Evolutionary conservation across 306 rosid species (phyloP).

Genomic region (Senna siamea): DNA sequence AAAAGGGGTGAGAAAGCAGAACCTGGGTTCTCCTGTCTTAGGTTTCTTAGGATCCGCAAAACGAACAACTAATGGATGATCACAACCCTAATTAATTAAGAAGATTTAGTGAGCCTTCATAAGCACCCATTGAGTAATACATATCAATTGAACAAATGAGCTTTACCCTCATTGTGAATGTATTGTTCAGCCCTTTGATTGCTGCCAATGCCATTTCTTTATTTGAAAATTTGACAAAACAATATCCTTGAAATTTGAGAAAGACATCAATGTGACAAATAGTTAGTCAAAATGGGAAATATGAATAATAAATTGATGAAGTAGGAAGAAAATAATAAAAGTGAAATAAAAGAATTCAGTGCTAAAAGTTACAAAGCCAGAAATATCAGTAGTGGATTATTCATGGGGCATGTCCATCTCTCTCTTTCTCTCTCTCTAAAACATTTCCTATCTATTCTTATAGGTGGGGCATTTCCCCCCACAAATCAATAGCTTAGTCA

Average conservation of each 20-base stretch:
- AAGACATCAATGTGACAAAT: constrained; percentile 33
- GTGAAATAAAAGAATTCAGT: constrained; percentile 18
- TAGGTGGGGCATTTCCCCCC: not conserved
- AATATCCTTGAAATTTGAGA: constrained; percentile 62
- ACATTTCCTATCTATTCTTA: not conserved
- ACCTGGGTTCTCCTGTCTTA: constrained; percentile 75
- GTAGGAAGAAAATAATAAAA: not conserved
- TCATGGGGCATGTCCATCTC: constrained; percentile 27
- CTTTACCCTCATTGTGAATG: constrained; percentile 75
- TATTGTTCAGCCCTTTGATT: constrained; percentile 75
- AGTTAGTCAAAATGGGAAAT: constrained; percentile 36
- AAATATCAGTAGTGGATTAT: constrained; percentile 4
- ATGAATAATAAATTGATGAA: constrained; percentile 32
- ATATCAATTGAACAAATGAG: constrained; percentile 32
- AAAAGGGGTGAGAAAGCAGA: constrained; percentile 35
- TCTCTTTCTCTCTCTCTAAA: not conserved
- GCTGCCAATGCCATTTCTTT: constrained; percentile 82
- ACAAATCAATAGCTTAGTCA: not conserved
- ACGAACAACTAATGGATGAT: constrained; percentile 82
- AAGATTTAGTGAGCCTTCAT: constrained; percentile 37
- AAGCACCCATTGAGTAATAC: constrained; percentile 23
- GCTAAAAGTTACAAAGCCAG: constrained; percentile 28
- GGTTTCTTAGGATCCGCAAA: constrained; percentile 92
- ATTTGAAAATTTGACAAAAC: constrained; percentile 75
- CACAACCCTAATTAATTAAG: constrained; percentile 68